Base-by-base conservation (phyloP, 257 asterid species). In the Verbena officinalis region DNA sequence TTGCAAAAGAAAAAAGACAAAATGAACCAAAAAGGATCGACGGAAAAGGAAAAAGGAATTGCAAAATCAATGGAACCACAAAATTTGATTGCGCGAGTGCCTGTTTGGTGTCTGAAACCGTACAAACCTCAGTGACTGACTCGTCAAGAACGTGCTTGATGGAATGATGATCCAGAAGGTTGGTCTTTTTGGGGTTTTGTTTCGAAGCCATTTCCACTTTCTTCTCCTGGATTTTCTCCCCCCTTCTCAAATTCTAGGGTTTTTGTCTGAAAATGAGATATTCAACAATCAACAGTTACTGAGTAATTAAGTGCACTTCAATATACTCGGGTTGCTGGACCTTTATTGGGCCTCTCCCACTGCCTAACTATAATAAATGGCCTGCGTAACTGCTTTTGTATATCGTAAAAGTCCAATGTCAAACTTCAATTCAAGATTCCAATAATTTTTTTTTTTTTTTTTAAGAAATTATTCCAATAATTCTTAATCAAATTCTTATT, bases 101-200 rank as follows among this genome's bases (percentile, higher is more conserved):
- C 53, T 23, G 49, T 9, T 8, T 2, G 33, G 33, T 27, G 33
- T 27, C 5, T 19, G 16, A 36, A 54, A 13, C 19, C 9, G 46
- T 7, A 38, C 55, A 20, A 39, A 93, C 99, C 96, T 94, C 96
- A 38, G 86, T 68, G 22, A 83, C 96, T 7, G 97, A 86, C 33
- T 94, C 97, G 69, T 94, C 99, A 40, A 90, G 95, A 48, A 88
- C 42, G 79, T 82, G 83, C 54, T 91, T 94, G 88, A 94, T 79
- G 38, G 97, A 90, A 60, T 82, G 79, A 59, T 94, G 97, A 68
- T 94, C 95, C 78, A 90, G 74, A 0, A 90, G 91, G 79, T 94
- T 94, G 19, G 88, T 72, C 76, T 88, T 90, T 48, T 83, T 87
- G 0, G 87, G 77, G 65, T 21, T 80, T 63, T 75, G 80, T 59